Conservation (phyloP, 129 eudicot species). For the Flaveria robusta region DNA sequence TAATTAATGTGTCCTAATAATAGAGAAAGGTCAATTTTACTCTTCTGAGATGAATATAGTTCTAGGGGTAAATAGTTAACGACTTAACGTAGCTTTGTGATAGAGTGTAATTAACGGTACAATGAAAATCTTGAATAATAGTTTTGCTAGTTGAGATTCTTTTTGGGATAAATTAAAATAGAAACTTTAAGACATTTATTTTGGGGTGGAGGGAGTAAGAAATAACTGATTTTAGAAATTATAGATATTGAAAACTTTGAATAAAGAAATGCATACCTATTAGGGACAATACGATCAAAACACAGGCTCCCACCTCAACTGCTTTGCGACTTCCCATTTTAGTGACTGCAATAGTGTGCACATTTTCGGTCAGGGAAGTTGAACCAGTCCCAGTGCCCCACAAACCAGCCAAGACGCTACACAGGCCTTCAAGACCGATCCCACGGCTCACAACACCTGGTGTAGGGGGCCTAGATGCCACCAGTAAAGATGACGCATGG, state of each 20-base stretch:
- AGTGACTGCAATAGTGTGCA: constrained; percentile 96
- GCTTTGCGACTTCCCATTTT: constrained; percentile 98
- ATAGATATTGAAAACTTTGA: background rate
- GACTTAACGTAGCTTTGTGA: background rate
- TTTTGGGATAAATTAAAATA: background rate
- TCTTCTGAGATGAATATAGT: background rate
- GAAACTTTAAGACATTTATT: background rate
- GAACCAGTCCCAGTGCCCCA: constrained; percentile 99
- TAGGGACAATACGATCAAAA: constrained; percentile 70
- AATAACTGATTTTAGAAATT: background rate
- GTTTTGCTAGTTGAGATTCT: background rate
- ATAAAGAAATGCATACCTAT: constrained; percentile 51
- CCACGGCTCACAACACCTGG: constrained; percentile 94
- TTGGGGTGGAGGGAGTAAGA: background rate
- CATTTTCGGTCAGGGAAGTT: constrained; percentile 86
- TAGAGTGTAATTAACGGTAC: background rate
- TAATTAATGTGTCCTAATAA: too few species aligned
- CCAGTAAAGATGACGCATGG: constrained; percentile 89
- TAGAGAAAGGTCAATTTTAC: background rate
- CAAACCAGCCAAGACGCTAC: constrained; percentile 79
- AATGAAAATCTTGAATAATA: background rate
- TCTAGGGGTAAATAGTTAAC: background rate
- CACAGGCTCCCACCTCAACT: constrained; percentile 83
- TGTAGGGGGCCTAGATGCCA: constrained; percentile 95
- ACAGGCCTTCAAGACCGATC: constrained; percentile 90